Percentiles rank a stretch among this genome's conserved stretches.
Evolutionary conservation across 768 basidiomycete genomes (phyloP).

Genomic region (Naganishia vaughanmartiniae): DNA sequence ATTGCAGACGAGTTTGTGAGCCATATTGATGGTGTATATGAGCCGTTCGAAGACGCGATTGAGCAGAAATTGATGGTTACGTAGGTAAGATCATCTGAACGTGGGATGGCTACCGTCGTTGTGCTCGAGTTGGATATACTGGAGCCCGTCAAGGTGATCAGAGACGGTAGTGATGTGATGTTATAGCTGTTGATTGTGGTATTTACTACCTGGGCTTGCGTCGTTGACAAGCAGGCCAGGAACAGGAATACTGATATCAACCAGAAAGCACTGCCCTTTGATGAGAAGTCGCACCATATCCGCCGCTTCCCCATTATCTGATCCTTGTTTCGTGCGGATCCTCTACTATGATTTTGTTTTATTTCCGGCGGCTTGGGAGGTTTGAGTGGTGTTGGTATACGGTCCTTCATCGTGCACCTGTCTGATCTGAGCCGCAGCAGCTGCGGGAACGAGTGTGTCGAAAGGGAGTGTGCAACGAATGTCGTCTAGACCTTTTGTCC

Average conservation of each 20-base stretch:
- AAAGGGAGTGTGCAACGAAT: neutral
- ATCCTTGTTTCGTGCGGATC: neutral
- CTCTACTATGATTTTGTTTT: neutral
- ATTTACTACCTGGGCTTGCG: neutral
- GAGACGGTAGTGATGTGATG: slow-evolving; percentile 30
- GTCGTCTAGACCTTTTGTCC: neutral
- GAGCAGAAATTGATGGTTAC: slow-evolving; percentile 48
- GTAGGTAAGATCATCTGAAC: slow-evolving; percentile 34
- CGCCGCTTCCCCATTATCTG: neutral
- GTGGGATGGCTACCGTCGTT: neutral
- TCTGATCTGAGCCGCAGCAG: neutral
- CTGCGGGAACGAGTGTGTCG: neutral
- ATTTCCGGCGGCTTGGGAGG: neutral
- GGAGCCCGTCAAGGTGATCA: slow-evolving; percentile 21
- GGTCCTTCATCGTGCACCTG: neutral
- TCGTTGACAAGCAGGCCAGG: too few species aligned
- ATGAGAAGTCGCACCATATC: neutral
- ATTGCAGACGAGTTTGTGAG: slow-evolving; percentile 45
- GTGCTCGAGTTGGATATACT: neutral
- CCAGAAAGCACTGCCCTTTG: neutral
- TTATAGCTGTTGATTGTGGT: neutral
- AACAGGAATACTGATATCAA: neutral
- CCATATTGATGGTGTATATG: slow-evolving; percentile 47
- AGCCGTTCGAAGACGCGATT: slow-evolving; percentile 41
- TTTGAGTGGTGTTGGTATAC: neutral